A percentile compares a stretch with the other conserved stretches of the same genome.
These are phyloP conservation scores for Cyclospora cayetanensis DNA, from an alignment of 169 alveolate genomes.

Conservation along the genomic window DNA sequence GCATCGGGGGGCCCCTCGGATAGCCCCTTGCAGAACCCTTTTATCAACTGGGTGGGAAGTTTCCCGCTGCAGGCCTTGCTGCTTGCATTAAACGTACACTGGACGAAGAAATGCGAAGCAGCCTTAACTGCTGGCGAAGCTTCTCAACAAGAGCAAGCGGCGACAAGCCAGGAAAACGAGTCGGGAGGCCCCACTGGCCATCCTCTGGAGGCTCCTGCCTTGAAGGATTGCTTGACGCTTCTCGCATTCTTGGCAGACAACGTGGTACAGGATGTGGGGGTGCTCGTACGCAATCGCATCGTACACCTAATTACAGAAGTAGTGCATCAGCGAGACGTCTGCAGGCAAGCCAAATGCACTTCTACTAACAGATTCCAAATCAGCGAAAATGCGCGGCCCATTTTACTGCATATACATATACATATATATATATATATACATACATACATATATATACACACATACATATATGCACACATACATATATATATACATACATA, in stretches of 20 bases:
- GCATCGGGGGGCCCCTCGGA: not conserved
- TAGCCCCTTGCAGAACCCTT: not conserved
- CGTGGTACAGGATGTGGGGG: slow-evolving; percentile 90
- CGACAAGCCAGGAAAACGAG: not conserved
- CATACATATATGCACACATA: not conserved
- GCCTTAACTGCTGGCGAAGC: slow-evolving; percentile 64
- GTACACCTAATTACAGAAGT: slow-evolving; percentile 95
- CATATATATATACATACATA: not conserved
- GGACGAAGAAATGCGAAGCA: slow-evolving; percentile 89
- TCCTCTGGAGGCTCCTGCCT: slow-evolving; percentile 63
- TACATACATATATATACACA: not conserved
- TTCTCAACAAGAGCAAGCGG: not conserved
- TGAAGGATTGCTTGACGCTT: slow-evolving; percentile 75
- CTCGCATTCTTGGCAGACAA: slow-evolving; percentile 89
- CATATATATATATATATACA: not conserved
- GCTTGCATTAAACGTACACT: slow-evolving; percentile 85
- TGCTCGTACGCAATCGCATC: slow-evolving; percentile 90
- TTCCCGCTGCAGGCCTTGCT: slow-evolving; percentile 90
- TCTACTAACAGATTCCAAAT: not conserved
- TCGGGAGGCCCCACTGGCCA: slow-evolving; percentile 14
- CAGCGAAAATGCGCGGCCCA: not conserved
- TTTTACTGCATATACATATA: not conserved
- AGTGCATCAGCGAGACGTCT: slow-evolving; percentile 97
- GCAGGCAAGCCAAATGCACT: slow-evolving; percentile 73
- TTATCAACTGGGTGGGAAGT: slow-evolving; percentile 79